Evolutionary conservation across 257 asterid genomes (phyloP), one percentile per base, ranked within the genome.

Genomic region (Mentha longifolia): DNA sequence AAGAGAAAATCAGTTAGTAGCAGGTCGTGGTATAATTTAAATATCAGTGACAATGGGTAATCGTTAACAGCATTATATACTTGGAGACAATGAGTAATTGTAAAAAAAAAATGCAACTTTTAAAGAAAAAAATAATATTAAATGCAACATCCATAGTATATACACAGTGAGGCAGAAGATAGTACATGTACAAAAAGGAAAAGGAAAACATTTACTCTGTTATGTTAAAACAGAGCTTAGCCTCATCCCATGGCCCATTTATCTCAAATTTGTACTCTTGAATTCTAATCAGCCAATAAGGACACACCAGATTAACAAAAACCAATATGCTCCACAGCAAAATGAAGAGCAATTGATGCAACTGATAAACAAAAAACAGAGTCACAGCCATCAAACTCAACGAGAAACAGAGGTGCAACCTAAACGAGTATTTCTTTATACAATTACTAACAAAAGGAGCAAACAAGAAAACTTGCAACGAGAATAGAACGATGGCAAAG

Each of bases 241-340:
- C 97, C 88, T 94, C 97, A 72, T 91, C 98, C 97, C 97, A 91
- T 0, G 97, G 99, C 99, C 99, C 97, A 84, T 91, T 91, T 45
- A 91, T 91, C 95, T 91, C 97, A 71, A 94, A 91, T 77, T 89
- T 94, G 85, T 89, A 91, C 83, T 85, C 89, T 71, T 89, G 97
- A 79, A 94, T 88, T 77, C 93, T 87, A 72, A 92, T 89, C 75
- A 94, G 82, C 96, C 97, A 94, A 78, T 89, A 88, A 5, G 98
- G 99, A 77, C 98, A 89, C 12, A 88, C 87, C 74, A 91, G 63
- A 82, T 91, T 94, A 39, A 91, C 92, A 51, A 89, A 89, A 54
- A 83, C 81, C 78, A 91, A 77, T 57, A 85, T 57, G 14, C 86
- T 71, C 78, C 82, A 52, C 82, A 91, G 49, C 43, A 88, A 63